A percentile compares a stretch with the other conserved stretches of the same genome.
These are phyloP conservation scores for Grosmannia huntii DNA, from an alignment of 2,329 filamentous ascomycete genomes.

Conservation along the genomic window DNA sequence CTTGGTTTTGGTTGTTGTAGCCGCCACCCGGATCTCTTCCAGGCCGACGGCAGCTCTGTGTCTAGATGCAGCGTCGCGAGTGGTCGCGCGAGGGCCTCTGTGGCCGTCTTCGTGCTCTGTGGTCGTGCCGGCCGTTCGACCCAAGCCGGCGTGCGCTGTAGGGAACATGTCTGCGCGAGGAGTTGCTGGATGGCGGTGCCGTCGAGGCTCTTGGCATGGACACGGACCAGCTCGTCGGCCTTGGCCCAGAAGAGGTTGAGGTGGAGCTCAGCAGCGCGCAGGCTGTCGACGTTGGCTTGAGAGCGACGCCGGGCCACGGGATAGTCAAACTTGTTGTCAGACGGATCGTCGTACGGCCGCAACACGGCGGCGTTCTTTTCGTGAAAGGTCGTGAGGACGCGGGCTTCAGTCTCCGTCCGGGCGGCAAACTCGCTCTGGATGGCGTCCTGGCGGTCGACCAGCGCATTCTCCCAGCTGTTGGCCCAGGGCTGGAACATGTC, in stretches of 20 bases:
- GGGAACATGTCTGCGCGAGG: slow-evolving; percentile 19
- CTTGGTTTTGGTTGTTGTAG: slow-evolving; percentile 11
- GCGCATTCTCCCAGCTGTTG: slow-evolving; percentile 21
- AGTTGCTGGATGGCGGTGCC: slow-evolving; percentile 17
- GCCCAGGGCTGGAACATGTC: slow-evolving; percentile 36
- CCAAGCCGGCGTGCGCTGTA: slow-evolving; percentile 38
- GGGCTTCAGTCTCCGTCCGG: slow-evolving; percentile 6
- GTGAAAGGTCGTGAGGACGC: slow-evolving; percentile 10
- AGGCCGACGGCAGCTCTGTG: not conserved
- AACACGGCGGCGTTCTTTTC: slow-evolving; percentile 9
- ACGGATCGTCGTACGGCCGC: slow-evolving; percentile 19
- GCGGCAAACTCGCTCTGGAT: slow-evolving; percentile 18
- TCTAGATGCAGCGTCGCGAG: not conserved
- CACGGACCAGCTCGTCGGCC: slow-evolving; percentile 17
- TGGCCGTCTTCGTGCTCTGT: not conserved
- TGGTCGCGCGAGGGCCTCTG: not conserved
- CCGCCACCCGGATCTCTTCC: not conserved
- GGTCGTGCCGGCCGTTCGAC: slow-evolving; percentile 16
- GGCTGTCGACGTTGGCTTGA: slow-evolving; percentile 27
- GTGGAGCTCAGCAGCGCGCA: slow-evolving; percentile 32
- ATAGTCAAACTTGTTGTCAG: slow-evolving; percentile 27
- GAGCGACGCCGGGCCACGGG: slow-evolving; percentile 31
- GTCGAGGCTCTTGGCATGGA: slow-evolving; percentile 14
- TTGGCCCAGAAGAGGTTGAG: slow-evolving; percentile 34
- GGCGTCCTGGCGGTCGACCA: slow-evolving; percentile 13